Evolutionary conservation across 495 filamentous ascomycete genomes (phyloP).

Genomic region (Penicillium desertorum): DNA sequence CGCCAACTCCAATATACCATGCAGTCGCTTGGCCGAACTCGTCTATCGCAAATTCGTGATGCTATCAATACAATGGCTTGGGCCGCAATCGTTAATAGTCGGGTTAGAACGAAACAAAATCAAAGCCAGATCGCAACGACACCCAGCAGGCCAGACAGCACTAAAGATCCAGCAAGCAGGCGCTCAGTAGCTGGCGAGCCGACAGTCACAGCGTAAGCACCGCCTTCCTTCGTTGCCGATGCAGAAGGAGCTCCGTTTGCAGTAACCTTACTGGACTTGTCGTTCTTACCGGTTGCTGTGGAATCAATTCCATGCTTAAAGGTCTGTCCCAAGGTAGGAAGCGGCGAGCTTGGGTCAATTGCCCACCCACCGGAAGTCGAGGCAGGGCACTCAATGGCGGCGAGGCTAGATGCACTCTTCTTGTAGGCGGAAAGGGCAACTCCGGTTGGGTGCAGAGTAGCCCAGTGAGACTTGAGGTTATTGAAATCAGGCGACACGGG

Average conservation of each 20-base stretch:
- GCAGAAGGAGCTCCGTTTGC: conserved; percentile 17
- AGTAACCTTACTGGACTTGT: not conserved
- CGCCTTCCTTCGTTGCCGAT: conserved; percentile 22
- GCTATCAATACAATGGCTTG: conserved; percentile 25
- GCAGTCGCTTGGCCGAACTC: conserved; percentile 1
- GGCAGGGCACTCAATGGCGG: conserved; percentile 62
- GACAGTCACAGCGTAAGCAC: conserved; percentile 19
- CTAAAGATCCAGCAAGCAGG: conserved; percentile 24
- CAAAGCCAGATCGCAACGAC: conserved; percentile 28
- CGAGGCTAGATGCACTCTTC: conserved; percentile 55
- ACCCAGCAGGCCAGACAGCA: conserved; percentile 26
- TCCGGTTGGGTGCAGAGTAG: conserved; percentile 66
- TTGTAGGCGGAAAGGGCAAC: conserved; percentile 63
- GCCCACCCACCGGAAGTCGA: conserved; percentile 70
- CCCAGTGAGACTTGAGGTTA: conserved; percentile 78
- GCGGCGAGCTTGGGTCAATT: conserved; percentile 62
- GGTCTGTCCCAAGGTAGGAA: conserved; percentile 65
- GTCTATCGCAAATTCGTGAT: conserved; percentile 22
- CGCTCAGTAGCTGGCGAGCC: conserved; percentile 23
- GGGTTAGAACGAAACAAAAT: not conserved
- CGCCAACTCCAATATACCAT: conserved; percentile 3
- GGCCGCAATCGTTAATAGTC: not conserved
- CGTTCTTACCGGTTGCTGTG: conserved; percentile 8
- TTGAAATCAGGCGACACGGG: conserved; percentile 73
- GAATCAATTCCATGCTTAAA: conserved; percentile 20